These are phyloP conservation scores for Mucor sp. DNA, from an alignment of 371 early-diverging fungal genomes.

Conservation along the genomic window DNA sequence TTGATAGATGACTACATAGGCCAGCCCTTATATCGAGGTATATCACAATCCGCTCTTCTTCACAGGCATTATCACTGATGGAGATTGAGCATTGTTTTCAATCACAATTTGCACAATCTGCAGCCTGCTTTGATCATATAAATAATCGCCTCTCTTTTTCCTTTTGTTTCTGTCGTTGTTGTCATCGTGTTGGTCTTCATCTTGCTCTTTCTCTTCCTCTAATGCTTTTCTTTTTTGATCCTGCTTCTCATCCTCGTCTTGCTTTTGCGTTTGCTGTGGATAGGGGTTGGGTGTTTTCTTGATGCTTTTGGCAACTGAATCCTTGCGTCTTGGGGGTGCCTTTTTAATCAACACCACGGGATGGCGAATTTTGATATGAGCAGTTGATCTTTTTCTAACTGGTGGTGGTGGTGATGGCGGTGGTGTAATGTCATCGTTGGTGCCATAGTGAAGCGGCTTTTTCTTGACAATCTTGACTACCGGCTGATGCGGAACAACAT, in stretches of 20 bases:
- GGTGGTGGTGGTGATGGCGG: too few species aligned
- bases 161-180: background rate
- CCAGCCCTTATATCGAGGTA: slow-evolving; percentile 11
- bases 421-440: background rate
- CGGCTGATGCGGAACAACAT: background rate
- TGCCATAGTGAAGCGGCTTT: background rate
- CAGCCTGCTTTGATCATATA: background rate
- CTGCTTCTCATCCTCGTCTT: background rate
- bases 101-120: background rate
- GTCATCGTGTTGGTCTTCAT: background rate
- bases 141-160: background rate
- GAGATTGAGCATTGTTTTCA: background rate
- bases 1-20: slow-evolving; percentile 4
- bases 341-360: background rate
- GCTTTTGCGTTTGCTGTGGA: background rate
- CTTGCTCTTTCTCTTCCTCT: background rate
- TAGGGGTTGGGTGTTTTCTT: background rate
- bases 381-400: too few species aligned
- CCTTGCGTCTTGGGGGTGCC: background rate
- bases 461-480: background rate
- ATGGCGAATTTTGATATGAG: background rate
- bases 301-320: background rate
- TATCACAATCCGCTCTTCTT: slow-evolving; percentile 12
- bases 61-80: slow-evolving; percentile 2
- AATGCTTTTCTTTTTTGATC: background rate